Evolutionary conservation across 1,284 basidiomycete genomes (phyloP), one percentile per base, ranked within the genome.

Genomic region (Pascua guehoae): DNA sequence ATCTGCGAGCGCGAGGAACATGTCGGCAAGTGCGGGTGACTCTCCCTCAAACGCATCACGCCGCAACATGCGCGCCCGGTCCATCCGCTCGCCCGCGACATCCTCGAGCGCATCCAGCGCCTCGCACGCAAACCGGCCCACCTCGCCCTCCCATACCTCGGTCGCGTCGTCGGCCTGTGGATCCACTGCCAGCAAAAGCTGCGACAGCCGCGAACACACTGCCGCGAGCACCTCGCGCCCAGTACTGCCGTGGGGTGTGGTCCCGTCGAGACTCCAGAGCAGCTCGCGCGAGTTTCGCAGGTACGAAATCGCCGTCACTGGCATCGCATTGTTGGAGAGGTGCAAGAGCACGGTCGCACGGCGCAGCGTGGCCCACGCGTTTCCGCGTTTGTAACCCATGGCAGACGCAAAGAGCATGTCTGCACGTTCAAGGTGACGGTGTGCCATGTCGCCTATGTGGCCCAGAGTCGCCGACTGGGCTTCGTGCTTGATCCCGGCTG

Each of bases 21-120:
- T 72, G 32, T 73, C 69, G 0, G 73, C 74, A 55, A 74, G 68
- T 0, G 64, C 61, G 0, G 74, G 73, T 9, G 68, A 58, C 41
- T 69, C 57, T 17, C 61, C 58, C 5, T 68, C 66, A 37, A 72
- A 68, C 16, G 66, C 63, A 16, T 66, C 61, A 17, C 62, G 57
- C 17, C 42, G 41, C 51, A 69, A 55, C 3, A 46, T 47, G 37
- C 66, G 57, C 60, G 69, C 69, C 42, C 64, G 63, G 56, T 74
- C 73, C 69, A 76, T 73, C 38, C 67, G 65, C 52, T 70, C 69
- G 15, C 61, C 69, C 1, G 73, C 74, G n/a, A 74, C 70, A 17
- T 75, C 74, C 51, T 77, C 75, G 41, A 71, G 51, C 2, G 61
- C 43, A 18, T 62, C 57, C 51, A 77, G 57, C 2, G 75, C 70